phyloP scores from a whole-genome alignment of 208 protist species.

The Leishmania tropica region DNA sequence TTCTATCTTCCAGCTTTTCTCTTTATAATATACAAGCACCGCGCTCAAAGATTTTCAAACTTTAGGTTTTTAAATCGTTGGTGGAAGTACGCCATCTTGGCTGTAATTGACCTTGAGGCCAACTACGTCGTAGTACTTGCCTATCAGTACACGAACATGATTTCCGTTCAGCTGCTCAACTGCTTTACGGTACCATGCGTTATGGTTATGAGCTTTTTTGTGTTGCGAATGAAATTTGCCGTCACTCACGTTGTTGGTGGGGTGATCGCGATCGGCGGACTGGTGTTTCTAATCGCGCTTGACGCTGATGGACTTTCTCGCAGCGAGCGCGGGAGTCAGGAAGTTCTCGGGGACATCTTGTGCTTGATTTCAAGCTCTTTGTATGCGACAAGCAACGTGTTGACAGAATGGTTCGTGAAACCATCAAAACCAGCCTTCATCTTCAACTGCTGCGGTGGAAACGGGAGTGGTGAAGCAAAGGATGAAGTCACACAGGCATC shows the following conservation, averaged over 20 bases:
- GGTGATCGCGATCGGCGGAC: constrained; percentile 75
- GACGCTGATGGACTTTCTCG: constrained; percentile 74
- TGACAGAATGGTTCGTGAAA: constrained; percentile 91
- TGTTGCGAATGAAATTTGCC: constrained; percentile 83
- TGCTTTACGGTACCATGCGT: constrained; percentile 95
- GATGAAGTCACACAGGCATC: not conserved
- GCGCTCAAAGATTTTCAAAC: constrained; percentile 46
- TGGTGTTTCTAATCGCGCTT: constrained; percentile 76
- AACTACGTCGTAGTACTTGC: constrained; percentile 94
- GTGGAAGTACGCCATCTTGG: constrained; percentile 91
- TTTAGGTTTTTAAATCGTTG: constrained; percentile 62
- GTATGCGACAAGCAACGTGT: constrained; percentile 93
- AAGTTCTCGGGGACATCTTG: constrained; percentile 85
- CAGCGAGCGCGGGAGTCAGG: constrained; percentile 34
- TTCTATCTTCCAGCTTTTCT: constrained; percentile 70
- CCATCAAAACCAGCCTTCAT: constrained; percentile 35
- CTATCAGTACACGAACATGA: constrained; percentile 94
- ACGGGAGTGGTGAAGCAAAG: not conserved
- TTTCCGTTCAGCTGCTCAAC: constrained; percentile 88
- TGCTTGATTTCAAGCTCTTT: constrained; percentile 72
- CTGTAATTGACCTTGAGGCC: constrained; percentile 92
- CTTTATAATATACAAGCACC: constrained; percentile 44
- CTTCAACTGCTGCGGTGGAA: constrained; percentile 18
- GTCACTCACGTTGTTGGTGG: constrained; percentile 86
- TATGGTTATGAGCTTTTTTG: constrained; percentile 84